Evolutionary conservation across 2,329 filamentous ascomycete genomes (phyloP), one percentile per base, ranked within the genome.

Genomic region (Sporothrix dimorphospora): DNA sequence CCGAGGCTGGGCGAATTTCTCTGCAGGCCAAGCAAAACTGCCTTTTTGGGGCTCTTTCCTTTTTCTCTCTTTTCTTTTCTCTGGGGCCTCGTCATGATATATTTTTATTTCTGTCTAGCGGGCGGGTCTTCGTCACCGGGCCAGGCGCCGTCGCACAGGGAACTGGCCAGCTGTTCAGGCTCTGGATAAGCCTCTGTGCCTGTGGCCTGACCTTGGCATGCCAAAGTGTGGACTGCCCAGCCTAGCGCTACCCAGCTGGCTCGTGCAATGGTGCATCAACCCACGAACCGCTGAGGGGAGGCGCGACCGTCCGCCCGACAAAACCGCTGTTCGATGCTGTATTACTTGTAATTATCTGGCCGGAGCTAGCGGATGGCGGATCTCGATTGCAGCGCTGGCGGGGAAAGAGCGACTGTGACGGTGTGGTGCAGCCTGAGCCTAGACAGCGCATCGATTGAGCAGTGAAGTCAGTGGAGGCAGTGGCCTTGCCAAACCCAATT

Each of bases 121-220:
- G 66, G 66, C 65, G 65, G 65, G 47, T 53, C 63, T 27, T 34
- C 24, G 63, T 66, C 59, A 65, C 59, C 59, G 45, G 38, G 59
- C 55, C 30, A 65, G 21, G n/a, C 38, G 59, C 38, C 38, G 59
- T 45, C 38, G 59, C 34, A 65, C n/a, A 45, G 38, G 38, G 59
- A 65, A n/a, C 11, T 63, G 30, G 38, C 4, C 30, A 59, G 55
- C 55, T 38, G 45, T 19, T 14, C 47, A n/a, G 16, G 30, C 51
- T 30, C n/a, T 7, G 49, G 24, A 6, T 27, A 45, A 21, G 59
- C 59, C n/a, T 27, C 6, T n/a, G 19, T n/a, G 47, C 19, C 47
- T 34, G 30, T 34, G 47, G 47, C 47, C 47, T 30, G 57, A 24
- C 38, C 57, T 63, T 63, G 57, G 57, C 57, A 24, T 24, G 57